A percentile compares a stretch with the other conserved stretches of the same genome.
Conservation (phyloP, 371 early-diverging fungal genomes). For the Batrachochytrium dendrobatidis region DNA sequence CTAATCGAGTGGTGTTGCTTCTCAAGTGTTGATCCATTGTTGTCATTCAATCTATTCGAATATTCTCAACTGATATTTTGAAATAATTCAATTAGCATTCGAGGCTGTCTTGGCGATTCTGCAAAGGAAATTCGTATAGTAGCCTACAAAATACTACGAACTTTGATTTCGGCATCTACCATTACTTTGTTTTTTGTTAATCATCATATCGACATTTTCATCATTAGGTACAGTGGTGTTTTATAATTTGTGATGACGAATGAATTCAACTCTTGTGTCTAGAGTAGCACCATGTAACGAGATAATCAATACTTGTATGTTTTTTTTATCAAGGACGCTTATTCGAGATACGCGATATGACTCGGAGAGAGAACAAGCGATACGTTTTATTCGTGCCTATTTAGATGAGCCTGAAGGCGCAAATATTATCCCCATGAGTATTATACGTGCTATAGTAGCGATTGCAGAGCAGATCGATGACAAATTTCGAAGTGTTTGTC, state of each 20-base stretch:
- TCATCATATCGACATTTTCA: constrained; percentile 54
- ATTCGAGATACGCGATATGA: constrained; percentile 57
- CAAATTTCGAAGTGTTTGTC: constrained; percentile 58
- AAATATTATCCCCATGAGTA: constrained; percentile 44
- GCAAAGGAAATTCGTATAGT: constrained; percentile 48
- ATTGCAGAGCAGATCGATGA: constrained; percentile 75
- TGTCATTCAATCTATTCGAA: background rate
- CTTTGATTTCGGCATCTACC: constrained; percentile 37
- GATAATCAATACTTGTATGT: background rate
- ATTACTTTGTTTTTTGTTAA: constrained; percentile 40
- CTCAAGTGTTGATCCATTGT: no score
- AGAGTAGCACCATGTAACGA: background rate
- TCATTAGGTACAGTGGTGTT: constrained; percentile 43
- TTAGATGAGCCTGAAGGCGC: constrained; percentile 58
- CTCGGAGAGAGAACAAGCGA: constrained; percentile 66
- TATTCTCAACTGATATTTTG: background rate
- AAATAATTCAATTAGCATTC: constrained; percentile 14
- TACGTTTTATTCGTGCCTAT: constrained; percentile 62
- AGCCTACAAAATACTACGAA: constrained; percentile 46
- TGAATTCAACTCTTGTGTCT: background rate
- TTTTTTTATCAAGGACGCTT: constrained; percentile 39
- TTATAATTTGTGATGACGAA: background rate
- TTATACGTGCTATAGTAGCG: constrained; percentile 68
- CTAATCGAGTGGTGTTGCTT: no score
- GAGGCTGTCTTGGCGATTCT: constrained; percentile 39